Base-by-base conservation (phyloP, 1,139 yeast genomes). In the Eremothecium coryli region DNA sequence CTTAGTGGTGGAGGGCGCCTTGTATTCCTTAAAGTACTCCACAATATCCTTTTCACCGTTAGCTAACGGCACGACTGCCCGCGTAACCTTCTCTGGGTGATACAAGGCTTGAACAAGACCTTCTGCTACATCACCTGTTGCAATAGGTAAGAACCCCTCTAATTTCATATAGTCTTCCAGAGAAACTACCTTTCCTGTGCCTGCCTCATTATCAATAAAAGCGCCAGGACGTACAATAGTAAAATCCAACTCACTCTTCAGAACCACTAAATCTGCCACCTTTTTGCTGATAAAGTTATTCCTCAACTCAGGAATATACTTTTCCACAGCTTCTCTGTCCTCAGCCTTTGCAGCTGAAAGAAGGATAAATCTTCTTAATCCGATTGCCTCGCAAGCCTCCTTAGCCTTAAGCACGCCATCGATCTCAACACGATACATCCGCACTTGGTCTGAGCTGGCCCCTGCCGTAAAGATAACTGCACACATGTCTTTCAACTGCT, bases 391-490 rank as follows among this genome's bases (percentile, higher is more conserved):
- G 11, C 73, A 60, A 1, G 80, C 82, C 46, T 75, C 81, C 37
- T 70, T 64, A 2, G 70, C 65, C 48, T 72, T 71, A 23, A 72
- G 73, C 5, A 76, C 76, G 3, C 77, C 79, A 48, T 76, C 82
- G 36, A 75, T 59, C 48, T 77, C 85, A 10, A 76, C 72, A 16
- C 66, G 62, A 33, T 73, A 60, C 10, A 76, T 65, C n/a, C n/a
- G n/a, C n/a, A n/a, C n/a, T n/a, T n/a, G n/a, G 33, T 65, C 57
- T 17, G 60, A 66, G 2, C 80, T 73, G 10, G 22, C 7, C 4
- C 84, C 84, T 1, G 79, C 82, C 29, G 71, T 61, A 57, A 76
- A 72, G 1, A 77, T 72, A 5, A 76, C 73, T 5, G 74, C 76
- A 47, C 73, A 75, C 29, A 62, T 66, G 3, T 74, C 78, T 26